phyloP scores from a whole-genome alignment of 768 basidiomycete species.

The Leucocoprinus sp. region DNA sequence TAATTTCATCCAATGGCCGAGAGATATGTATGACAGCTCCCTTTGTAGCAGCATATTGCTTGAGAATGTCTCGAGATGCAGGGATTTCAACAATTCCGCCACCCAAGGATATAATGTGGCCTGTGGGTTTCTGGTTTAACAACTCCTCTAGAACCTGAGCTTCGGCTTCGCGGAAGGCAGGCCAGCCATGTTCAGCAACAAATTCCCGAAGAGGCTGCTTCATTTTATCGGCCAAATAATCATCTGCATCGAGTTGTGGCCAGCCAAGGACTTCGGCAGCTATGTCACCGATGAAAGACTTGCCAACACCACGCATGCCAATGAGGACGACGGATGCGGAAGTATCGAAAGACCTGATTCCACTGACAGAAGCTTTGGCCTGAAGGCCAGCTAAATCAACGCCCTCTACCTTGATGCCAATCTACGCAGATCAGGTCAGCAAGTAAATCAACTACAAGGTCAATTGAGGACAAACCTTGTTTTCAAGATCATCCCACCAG shows the following conservation, averaged over 20 bases:
- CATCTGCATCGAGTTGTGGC: constrained; percentile 77
- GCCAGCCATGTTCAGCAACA: constrained; percentile 82
- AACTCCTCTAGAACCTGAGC: constrained; percentile 59
- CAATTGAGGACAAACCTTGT: constrained; percentile 55
- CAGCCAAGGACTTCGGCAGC: constrained; percentile 69
- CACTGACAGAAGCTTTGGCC: constrained; percentile 36
- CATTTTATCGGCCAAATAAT: constrained; percentile 59
- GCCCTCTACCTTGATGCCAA: constrained; percentile 82
- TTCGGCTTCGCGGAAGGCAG: constrained; percentile 82
- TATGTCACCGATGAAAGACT: constrained; percentile 78
- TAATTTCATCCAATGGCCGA: constrained; percentile 73
- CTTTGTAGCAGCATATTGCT: constrained; percentile 46
- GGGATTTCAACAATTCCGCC: constrained; percentile 91
- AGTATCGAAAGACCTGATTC: constrained; percentile 23
- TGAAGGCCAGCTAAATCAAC: constrained; percentile 53
- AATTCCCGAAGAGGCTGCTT: constrained; percentile 60
- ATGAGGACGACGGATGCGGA: constrained; percentile 67
- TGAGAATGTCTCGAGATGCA: constrained; percentile 62
- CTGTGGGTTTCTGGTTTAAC: constrained; percentile 44
- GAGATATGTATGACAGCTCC: constrained; percentile 83
- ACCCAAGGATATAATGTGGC: constrained; percentile 82
- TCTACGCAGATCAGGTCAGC: constrained; percentile 34
- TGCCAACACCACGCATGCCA: constrained; percentile 97
- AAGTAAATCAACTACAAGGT: background rate
- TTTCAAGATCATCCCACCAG: constrained; percentile 98